These are phyloP conservation scores for Hypoxylon rubiginosum DNA, from an alignment of 2,329 filamentous ascomycete species.

Conservation along the genomic window DNA sequence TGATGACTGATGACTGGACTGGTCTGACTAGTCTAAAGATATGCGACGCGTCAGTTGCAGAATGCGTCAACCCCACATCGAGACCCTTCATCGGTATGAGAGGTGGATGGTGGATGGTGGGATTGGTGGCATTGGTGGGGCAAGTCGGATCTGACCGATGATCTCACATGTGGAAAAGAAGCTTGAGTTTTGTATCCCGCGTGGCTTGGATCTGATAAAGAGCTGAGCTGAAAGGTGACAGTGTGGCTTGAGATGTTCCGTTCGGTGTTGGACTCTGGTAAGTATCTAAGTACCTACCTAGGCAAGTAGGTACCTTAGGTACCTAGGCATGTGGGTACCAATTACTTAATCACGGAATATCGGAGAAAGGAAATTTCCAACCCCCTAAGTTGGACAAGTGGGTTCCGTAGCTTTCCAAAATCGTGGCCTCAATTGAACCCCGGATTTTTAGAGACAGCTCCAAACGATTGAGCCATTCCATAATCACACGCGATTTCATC, in stretches of 20 bases:
- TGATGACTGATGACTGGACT: not conserved
- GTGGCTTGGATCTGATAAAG: constrained; percentile 17
- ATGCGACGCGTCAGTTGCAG: constrained; percentile 29
- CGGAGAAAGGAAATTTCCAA: constrained; percentile 42
- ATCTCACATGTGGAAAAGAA: constrained; percentile 24
- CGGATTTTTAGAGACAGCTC: constrained; percentile 52
- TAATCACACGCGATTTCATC: constrained; percentile 36
- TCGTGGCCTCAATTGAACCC: constrained; percentile 57
- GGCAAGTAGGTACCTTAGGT: too few relatives aligned
- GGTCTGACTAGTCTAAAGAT: constrained; percentile 1
- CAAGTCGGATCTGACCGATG: constrained; percentile 32
- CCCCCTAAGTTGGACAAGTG: not conserved
- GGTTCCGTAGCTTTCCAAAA: constrained; percentile 48
- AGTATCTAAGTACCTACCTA: too few relatives aligned
- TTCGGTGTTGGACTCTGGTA: not conserved
- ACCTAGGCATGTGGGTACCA: too few relatives aligned
- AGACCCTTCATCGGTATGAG: constrained; percentile 19
- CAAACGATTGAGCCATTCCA: constrained; percentile 42
- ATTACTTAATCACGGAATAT: constrained; percentile 11
- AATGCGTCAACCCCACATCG: constrained; percentile 41
- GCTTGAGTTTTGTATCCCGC: not conserved
- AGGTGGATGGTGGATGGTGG: too few relatives aligned
- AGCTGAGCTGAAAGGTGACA: not conserved
- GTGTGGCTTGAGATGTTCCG: constrained; percentile 11
- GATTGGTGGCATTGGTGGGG: too few relatives aligned